Evolutionary conservation across 306 rosid species (phyloP).

Genomic region (cucumber (Cucumis sativus)): DNA sequence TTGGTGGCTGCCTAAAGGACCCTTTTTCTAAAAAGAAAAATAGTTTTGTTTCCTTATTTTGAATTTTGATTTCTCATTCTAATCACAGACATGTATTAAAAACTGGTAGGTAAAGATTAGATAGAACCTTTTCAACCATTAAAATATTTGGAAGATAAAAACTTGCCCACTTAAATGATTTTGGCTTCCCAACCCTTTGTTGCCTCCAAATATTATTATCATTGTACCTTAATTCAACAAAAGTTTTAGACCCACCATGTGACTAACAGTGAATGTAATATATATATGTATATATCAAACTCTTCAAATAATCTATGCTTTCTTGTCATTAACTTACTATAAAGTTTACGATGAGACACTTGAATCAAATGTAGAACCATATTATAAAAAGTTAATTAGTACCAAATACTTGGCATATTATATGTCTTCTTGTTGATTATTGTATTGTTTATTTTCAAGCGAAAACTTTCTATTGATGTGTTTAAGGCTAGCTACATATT

Average conservation of each 20-base stretch:
- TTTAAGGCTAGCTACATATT: neutral
- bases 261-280: neutral
- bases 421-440: neutral
- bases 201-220: slow-evolving; percentile 4
- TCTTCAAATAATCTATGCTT: neutral
- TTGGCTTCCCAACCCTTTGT: slow-evolving; percentile 2
- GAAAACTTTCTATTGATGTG: neutral
- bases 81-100: neutral
- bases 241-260: slow-evolving; percentile 5
- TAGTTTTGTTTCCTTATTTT: neutral
- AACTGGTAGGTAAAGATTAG: slow-evolving; percentile 1
- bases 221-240: slow-evolving; percentile 8
- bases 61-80: neutral
- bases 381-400: neutral
- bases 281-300: neutral
- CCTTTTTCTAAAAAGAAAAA: neutral
- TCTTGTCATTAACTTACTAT: neutral
- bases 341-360: neutral
- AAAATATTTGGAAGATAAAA: neutral
- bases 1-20: neutral
- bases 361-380: neutral
- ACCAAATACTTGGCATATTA: neutral
- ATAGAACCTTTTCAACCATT: neutral
- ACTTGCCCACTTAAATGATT: neutral
- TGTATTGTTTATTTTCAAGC: neutral